phyloP scores from a whole-genome alignment of 176 grass and related monocot genomes.

The Elymus sibiricus region DNA sequence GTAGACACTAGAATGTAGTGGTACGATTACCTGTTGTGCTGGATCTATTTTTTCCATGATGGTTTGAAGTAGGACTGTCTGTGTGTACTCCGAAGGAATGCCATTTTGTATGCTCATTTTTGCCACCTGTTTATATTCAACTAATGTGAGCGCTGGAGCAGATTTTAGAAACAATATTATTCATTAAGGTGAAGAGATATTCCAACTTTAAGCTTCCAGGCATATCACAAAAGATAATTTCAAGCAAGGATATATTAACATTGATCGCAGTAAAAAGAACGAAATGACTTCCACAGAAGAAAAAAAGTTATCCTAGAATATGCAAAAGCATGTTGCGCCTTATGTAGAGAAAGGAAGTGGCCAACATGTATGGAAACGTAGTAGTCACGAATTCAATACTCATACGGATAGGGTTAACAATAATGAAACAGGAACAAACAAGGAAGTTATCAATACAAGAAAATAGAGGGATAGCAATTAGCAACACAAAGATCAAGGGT shows the following conservation, averaged over 20 bases:
- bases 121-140: constrained; percentile 46
- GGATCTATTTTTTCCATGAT: constrained; percentile 58
- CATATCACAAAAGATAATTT: background rate
- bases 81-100: constrained; percentile 79
- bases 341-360: background rate
- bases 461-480: too few species aligned
- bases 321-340: too few species aligned
- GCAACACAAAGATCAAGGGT: too few species aligned
- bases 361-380: background rate
- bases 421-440: background rate
- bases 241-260: background rate
- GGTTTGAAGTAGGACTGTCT: constrained; percentile 58
- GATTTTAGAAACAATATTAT: background rate
- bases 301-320: too few species aligned
- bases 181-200: background rate
- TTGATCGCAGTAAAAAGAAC: too few species aligned
- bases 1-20: background rate
- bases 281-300: too few species aligned
- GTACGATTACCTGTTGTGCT: constrained; percentile 43
- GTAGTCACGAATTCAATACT: background rate
- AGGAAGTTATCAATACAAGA: background rate
- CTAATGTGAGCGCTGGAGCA: background rate
- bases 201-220: background rate
- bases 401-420: background rate
- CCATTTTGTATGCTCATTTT: constrained; percentile 85